Evolutionary conservation across 2,329 filamentous ascomycete species (phyloP).

Genomic region (Keithomyces neogunnii): DNA sequence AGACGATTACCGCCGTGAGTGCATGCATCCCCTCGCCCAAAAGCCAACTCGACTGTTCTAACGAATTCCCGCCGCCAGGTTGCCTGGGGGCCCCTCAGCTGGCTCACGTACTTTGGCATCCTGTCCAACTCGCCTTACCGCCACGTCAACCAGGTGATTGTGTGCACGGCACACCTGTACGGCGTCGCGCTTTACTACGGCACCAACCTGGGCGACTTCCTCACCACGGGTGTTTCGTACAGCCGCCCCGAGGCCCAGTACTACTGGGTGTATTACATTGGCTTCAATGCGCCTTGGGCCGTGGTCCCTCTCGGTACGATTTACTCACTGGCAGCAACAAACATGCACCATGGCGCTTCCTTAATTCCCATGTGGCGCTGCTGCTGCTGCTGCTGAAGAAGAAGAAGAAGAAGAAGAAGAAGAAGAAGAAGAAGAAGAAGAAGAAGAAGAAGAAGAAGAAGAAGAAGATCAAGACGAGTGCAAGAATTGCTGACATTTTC

Average conservation of each 20-base stretch:
- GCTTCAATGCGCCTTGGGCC: conserved; percentile 53
- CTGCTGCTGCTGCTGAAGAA: neutral
- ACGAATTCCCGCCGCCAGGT: conserved; percentile 23
- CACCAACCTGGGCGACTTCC: conserved; percentile 43
- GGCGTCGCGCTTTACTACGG: conserved; percentile 55
- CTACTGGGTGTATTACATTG: conserved; percentile 56
- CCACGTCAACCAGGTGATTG: conserved; percentile 41
- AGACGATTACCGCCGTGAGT: conserved; percentile 69
- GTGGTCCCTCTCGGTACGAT: conserved; percentile 46
- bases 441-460: neutral
- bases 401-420: neutral
- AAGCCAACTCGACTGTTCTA: neutral
- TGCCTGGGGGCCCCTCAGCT: conserved; percentile 51
- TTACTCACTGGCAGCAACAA: neutral
- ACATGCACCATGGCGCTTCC: neutral
- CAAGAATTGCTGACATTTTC: neutral
- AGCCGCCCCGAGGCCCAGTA: conserved; percentile 53
- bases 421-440: neutral
- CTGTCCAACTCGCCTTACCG: conserved; percentile 33
- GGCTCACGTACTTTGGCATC: conserved; percentile 38
- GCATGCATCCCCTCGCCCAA: neutral
- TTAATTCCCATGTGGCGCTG: neutral
- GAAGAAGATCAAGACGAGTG: neutral
- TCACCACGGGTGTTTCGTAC: conserved; percentile 36
- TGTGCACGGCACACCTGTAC: conserved; percentile 49